Conservation (phyloP, 2,329 filamentous ascomycete genomes). For the Aspergillus terreus region DNA sequence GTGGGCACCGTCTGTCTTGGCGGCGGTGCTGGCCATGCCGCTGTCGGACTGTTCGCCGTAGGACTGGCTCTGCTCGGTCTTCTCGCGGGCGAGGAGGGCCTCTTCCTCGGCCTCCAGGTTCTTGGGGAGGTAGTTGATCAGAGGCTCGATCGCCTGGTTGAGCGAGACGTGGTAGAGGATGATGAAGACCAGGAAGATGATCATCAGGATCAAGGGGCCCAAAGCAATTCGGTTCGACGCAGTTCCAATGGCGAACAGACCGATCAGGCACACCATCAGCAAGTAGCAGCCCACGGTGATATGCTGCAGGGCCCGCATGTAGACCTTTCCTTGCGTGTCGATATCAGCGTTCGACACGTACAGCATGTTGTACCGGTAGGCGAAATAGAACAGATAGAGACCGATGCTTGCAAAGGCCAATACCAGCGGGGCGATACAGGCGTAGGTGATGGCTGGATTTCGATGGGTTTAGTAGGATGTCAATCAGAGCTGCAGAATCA, state of each 20-base stretch:
- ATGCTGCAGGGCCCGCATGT: conserved; percentile 83
- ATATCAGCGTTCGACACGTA: conserved; percentile 79
- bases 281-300: conserved; percentile 81
- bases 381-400: conserved; percentile 76
- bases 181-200: conserved; percentile 71
- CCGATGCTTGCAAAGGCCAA: conserved; percentile 77
- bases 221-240: conserved; percentile 60
- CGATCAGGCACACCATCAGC: conserved; percentile 76
- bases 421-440: conserved; percentile 80
- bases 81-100: conserved; percentile 38
- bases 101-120: conserved; percentile 61
- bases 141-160: conserved; percentile 68
- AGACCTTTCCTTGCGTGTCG: conserved; percentile 84
- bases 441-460: conserved; percentile 70
- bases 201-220: conserved; percentile 71
- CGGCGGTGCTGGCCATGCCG: conserved; percentile 8
- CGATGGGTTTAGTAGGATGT: neutral
- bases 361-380: conserved; percentile 86
- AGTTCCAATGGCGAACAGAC: conserved; percentile 70
- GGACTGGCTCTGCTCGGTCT: conserved; percentile 14
- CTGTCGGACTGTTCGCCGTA: conserved; percentile 21
- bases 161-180: conserved; percentile 70
- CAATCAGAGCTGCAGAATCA: conserved; percentile 3
- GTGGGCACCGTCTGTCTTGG: conserved; percentile 6
- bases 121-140: conserved; percentile 75